Evolutionary conservation across 306 rosid genomes (phyloP), one percentile per base, ranked within the genome.

Genomic region (Lagenaria siceraria): DNA sequence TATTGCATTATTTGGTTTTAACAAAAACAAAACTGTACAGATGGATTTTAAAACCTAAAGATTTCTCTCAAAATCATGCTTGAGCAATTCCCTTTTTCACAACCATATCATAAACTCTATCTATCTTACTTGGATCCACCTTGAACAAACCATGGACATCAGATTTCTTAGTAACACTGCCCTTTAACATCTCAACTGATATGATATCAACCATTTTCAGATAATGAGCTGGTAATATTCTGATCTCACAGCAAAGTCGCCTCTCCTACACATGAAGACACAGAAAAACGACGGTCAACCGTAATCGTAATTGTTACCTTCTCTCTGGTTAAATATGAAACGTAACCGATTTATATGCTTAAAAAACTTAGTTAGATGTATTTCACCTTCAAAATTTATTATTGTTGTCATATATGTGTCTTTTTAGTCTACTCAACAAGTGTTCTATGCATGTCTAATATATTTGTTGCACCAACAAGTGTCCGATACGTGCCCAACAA

Each of bases 61-160:
- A 46, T 46, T 25, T 46, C 19, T 40, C 18, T 48, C 24, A 3
- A 61, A 17, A 73, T 83, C 79, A 79, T 65, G 82, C 71, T 73
- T 77, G 62, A 54, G 81, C 78, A 80, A 81, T 46, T 46, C 96
- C 96, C 65, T 91, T 93, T 52, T 75, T 48, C 77, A 87, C 74
- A 79, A 93, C 89, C 91, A 89, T 86, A 35, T 93, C 92, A 43
- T 88, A 93, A 35, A 93, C 90, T 78, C 80, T 88, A 79, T 91
- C 98, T 14, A 93, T 86, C 89, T 91, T 93, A 81, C 83, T 82
- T 10, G 92, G 87, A 31, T 91, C 90, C 55, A 89, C 92, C 83
- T 84, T 91, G 79, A 93, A 88, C 82, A 89, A 54, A 42, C 77
- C 38, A 80, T 88, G 74, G 31, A 93, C 96, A 61, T 93, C 96